Base-by-base conservation (phyloP, 2,329 filamentous ascomycete species). In the Monilinia polystroma region DNA sequence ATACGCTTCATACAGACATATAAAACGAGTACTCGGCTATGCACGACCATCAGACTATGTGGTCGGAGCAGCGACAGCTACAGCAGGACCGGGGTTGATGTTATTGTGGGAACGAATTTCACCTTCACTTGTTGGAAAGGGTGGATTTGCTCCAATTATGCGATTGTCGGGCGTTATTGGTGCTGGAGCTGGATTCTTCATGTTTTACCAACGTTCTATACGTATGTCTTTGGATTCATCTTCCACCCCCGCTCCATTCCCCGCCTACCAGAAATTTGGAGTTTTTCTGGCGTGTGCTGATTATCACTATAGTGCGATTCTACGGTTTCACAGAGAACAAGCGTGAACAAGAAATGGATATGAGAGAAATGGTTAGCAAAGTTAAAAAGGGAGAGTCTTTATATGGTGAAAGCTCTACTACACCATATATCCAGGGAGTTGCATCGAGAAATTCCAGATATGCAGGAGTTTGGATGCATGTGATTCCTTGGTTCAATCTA, bases 401-500 rank as follows among this genome's bases (percentile, higher is more conserved):
- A 59, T 99, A 99, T 80, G 95, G 95, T 75, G 86, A 85, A 74
- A 92, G 88, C 75, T 81, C 81, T 64, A 81, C 97, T 74, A 90
- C 89, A 67, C 89, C 93, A 70, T 92, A 97, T 80, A 90, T 97
- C 83, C 95, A 99, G 81, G 95, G 94, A 68, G 90, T 97, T 51
- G 93, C 95, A 63, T 88, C 92, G 68, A 85, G 95, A 74, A 96
- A 99, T 82, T 97, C 93, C 76, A 86, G 95, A 77, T 98, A 97
- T 83, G 89, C 91, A 49, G 90, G 90, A 52, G 83, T 95, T 43
- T 95, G 94, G 79, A 81, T 91, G 72, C 90, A 93, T 76, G 87
- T 94, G 65, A 81, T 99, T 66, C 93, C 94, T 51, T 98, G 93
- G 95, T 94, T 97, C 81, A 99, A 99, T 83, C 90, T 99, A 81